Evolutionary conservation across 306 rosid genomes (phyloP), one percentile per base, ranked within the genome.

Genomic region (Pachyrhizus erosus): DNA sequence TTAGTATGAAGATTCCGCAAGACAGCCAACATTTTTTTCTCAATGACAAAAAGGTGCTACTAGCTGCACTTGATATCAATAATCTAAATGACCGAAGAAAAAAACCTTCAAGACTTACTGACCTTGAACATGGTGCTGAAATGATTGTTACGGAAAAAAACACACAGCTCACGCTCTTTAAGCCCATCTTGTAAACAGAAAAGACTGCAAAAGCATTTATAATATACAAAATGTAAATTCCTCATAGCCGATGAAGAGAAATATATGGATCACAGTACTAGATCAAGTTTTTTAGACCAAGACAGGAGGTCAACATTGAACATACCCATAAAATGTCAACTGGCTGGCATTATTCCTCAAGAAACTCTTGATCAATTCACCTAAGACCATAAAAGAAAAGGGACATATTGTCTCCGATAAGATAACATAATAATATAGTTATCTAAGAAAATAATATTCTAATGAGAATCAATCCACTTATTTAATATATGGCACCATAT

Each of bases 121-220:
- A 96, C 99, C 99, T 96, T 96, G 87, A 96, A 96, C 97, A 96
- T 90, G 68, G 99, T 96, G 96, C 99, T 90, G 93, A 96, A 96
- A 89, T 96, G 99, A 87, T 96, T 96, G 80, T 96, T 96, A 39
- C 99, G 97, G 79, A 96, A 96, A 82, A 96, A 96, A 69, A 96
- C 97, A 86, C 99, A 92, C 33, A 96, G 92, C 86, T 96, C 97
- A 26, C 97, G 92, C 76, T 96, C 99, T 75, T 96, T 92, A 75
- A 96, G 99, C 45, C 97, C 98, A 12, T 89, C 94, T 94, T 90
- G 99, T 84, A 96, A 89, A 91, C 94, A 88, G 88, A 96, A 96
- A 79, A 96, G 97, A 79, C 99, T 96, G 88, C 86, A 90, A 68
- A 87, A 68, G 73, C 45, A 84, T 79, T 83, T 24, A 73, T 21